Base-by-base conservation (phyloP, 352 stramenopile species). In the Sclerospora graminicola region DNA sequence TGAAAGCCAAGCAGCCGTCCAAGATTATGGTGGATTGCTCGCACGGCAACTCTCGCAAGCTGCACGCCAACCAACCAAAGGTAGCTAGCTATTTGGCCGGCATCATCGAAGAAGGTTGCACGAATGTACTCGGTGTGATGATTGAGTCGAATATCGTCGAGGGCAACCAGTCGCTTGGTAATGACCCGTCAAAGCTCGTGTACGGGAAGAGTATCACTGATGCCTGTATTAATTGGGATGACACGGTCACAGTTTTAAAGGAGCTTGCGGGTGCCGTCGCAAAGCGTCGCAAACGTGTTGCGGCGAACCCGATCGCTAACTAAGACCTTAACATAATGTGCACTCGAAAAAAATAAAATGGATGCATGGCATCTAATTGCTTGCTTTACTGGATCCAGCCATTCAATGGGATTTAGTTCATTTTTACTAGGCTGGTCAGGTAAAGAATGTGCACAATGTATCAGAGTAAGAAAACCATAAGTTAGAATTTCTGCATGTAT, bases 21-120 rank as follows among this genome's bases (percentile, higher is more conserved):
- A 86, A 86, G 53, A 66, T 93, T 64, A 90, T 93, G 82, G 60
- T 93, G 34, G 82, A 94, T 62, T 91, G 82, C 67, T 90, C 75
- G 36, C 82, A 93, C 60, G 82, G 82, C 47, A 93, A 93, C 68
- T 89, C 75, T 33, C 66, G 75, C 51, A 92, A 92, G 59, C 45
- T 80, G 35, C 81, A 90, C 60, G 48, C 63, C 20, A 94, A 94
- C 63, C 82, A 94, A 53, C 56, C 77, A 32, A 84, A 86, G 46
- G 82, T 94, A 21, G 57, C 73, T 13, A 63, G 50, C 32, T 83
- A 90, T 60, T 21, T 94, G 13, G 69, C 71, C 3, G 55, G 67
- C 10, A 55, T 89, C 23, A 60, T 94, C 14, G 68, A 69, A 1
- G 60, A 60, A 14, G 82, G 82, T 18, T 72, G 87, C 51, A 43